These are phyloP conservation scores for Botryotinia convoluta DNA, from an alignment of 2,329 filamentous ascomycete genomes.

Conservation along the genomic window DNA sequence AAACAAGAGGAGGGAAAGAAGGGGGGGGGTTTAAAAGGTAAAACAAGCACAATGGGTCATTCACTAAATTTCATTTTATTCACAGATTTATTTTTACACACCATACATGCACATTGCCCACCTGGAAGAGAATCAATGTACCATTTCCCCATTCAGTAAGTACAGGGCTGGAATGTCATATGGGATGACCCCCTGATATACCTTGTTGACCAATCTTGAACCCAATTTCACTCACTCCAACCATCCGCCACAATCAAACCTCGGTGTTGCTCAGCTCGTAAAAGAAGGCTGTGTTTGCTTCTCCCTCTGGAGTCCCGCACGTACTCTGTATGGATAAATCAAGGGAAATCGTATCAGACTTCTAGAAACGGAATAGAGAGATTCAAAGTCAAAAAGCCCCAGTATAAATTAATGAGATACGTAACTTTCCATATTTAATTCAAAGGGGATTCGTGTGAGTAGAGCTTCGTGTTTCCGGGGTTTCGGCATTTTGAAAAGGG, in stretches of 20 bases:
- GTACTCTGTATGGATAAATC: background rate
- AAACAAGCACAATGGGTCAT: background rate
- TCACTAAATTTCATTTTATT: background rate
- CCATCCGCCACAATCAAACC: background rate
- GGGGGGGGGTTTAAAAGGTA: background rate
- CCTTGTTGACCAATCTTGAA: background rate
- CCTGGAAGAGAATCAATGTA: background rate
- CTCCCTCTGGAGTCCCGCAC: background rate
- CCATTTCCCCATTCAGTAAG: background rate
- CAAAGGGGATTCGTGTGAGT: background rate
- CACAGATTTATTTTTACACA: background rate
- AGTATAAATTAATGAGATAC: background rate
- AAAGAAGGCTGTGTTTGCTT: background rate
- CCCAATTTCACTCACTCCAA: background rate
- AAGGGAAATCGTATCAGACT: background rate
- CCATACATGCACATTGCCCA: background rate
- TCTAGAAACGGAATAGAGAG: background rate
- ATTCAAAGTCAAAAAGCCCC: background rate
- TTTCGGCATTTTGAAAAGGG: background rate
- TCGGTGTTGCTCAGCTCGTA: background rate
- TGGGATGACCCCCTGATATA: background rate
- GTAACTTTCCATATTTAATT: background rate
- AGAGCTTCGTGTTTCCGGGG: background rate
- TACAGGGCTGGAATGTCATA: conserved; percentile 1
- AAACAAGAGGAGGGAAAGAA: background rate